Evolutionary conservation across 2,329 filamentous ascomycete species (phyloP), one percentile per base, ranked within the genome.

Genomic region (Paraconiothyrium brasiliense): DNA sequence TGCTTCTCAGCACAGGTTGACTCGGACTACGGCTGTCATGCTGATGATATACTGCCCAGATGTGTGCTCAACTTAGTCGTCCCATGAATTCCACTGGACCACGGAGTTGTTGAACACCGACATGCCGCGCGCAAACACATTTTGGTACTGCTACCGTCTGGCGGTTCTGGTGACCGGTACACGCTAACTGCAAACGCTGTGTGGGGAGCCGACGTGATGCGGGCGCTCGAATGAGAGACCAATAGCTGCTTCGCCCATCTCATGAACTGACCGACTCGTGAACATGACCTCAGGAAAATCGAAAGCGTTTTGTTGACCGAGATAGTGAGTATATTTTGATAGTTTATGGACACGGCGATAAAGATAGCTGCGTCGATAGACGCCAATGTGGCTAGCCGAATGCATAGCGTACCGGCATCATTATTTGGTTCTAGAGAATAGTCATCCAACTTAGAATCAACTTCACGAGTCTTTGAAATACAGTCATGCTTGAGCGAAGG

Each of bases 121-220:
- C 32, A 14, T 54, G 35, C 51, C 51, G 51, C 37, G 35, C 44
- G 22, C 22, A 44, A 13, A 44, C 43, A 8, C 6, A 46, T 46
- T 4, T 48, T n/a, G 24, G 24, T 48, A 48, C 46, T 44, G 24
- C 24, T 48, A 30, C 24, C 30, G 46, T 32, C 11, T 30, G 30
- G 46, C n/a, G 14, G 20, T n/a, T 24, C 48, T 14, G n/a, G 10
- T 51, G 32, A 37, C 30, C n/a, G 35, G 49, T 41, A 52, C 34
- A 34, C 20, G 32, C 49, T 41, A 41, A 27, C 3, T 4, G 9
- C 8, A 13, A 37, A 11, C n/a, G 20, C 37, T 30, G 14, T 11
- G 16, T 52, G 49, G 49, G 49, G 49, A 52, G 49, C 49, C 49
- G 49, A 52, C 49, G 22, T 2, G 34, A 6, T 7, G n/a, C 32